Conservation (phyloP, 2,329 filamentous ascomycete species). For the Albifimbria verrucaria region DNA sequence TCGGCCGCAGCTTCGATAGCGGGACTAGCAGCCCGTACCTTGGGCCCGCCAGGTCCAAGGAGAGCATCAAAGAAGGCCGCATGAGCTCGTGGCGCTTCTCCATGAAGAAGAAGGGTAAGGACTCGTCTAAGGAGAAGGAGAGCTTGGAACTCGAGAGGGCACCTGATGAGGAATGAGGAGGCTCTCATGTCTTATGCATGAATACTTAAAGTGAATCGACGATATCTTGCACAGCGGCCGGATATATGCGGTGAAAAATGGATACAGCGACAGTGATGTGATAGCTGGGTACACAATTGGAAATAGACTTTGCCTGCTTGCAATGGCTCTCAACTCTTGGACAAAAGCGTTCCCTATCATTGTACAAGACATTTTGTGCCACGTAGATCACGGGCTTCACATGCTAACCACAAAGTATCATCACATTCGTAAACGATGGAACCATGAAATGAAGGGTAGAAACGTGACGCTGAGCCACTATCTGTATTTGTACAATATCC, state of each 20-base stretch:
- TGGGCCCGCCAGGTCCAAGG: slow-evolving; percentile 46
- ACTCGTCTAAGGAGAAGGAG: slow-evolving; percentile 45
- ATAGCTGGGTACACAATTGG: neutral
- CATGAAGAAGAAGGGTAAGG: slow-evolving; percentile 58
- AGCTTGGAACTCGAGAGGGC: slow-evolving; percentile 48
- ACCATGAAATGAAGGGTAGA: too few species aligned
- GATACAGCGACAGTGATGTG: neutral
- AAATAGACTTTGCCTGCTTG: neutral
- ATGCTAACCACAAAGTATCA: too few species aligned
- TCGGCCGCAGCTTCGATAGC: slow-evolving; percentile 54
- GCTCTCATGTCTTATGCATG: neutral
- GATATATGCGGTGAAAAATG: neutral
- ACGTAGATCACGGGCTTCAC: too few species aligned
- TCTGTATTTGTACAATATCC: too few species aligned
- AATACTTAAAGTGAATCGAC: too few species aligned
- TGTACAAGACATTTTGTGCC: too few species aligned
- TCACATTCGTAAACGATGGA: neutral
- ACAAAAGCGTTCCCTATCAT: too few species aligned
- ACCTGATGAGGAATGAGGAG: slow-evolving; percentile 22
- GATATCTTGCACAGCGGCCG: too few species aligned
- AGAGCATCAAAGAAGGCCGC: slow-evolving; percentile 42
- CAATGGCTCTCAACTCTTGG: too few species aligned
- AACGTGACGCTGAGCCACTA: too few species aligned
- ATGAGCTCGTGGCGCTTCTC: slow-evolving; percentile 53
- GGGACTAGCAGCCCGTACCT: slow-evolving; percentile 53